A percentile compares a stretch with the other conserved stretches of the same genome.
These are phyloP conservation scores for Liriodendron chinense DNA, from an alignment of 164 flowering plant genomes.

Conservation along the genomic window DNA sequence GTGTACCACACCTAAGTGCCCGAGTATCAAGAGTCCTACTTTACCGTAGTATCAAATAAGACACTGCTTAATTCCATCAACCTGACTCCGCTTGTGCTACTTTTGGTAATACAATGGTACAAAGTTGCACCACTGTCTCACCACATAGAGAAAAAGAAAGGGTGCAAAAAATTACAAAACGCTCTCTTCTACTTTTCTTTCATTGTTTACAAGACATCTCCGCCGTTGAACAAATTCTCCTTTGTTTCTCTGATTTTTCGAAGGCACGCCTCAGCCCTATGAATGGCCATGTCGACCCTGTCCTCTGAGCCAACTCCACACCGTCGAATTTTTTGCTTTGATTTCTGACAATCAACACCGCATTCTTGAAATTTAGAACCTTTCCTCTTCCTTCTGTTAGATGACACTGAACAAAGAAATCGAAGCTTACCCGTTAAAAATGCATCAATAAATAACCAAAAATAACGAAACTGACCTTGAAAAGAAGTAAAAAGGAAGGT, in stretches of 20 bases:
- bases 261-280: conserved; percentile 18
- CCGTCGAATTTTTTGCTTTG: neutral
- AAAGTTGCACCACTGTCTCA: neutral
- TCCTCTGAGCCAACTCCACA: neutral
- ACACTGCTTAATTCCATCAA: too few species aligned
- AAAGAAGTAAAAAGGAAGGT: neutral
- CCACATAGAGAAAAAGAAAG: neutral
- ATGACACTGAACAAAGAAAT: conserved; percentile 8
- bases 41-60: too few species aligned
- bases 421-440: neutral
- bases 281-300: conserved; percentile 10
- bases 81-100: neutral
- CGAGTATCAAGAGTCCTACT: too few species aligned
- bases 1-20: too few species aligned
- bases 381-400: conserved; percentile 10
- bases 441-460: neutral
- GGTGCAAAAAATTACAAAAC: neutral
- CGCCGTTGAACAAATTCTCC: conserved; percentile 1
- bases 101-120: neutral
- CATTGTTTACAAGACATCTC: neutral
- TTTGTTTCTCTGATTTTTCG: conserved; percentile 11
- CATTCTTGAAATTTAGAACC: neutral
- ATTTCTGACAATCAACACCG: neutral
- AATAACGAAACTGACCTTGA: neutral
- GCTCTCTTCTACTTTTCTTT: neutral